A percentile compares a stretch with the other conserved stretches of the same genome.
Evolutionary conservation across 495 filamentous ascomycete genomes (phyloP).

Genomic region (Hypoxylon perforatum): DNA sequence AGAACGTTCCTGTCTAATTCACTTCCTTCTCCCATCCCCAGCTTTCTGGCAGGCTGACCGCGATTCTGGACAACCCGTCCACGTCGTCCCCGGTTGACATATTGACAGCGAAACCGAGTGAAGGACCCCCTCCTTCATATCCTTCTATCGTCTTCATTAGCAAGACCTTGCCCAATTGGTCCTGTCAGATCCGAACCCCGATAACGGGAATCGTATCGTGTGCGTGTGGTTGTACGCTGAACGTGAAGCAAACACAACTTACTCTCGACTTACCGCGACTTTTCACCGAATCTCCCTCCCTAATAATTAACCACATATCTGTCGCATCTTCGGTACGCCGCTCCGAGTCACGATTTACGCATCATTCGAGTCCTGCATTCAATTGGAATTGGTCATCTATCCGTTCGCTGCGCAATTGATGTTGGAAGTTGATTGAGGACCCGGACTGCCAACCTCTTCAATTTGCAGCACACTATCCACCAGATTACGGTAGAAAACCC

Average conservation of each 20-base stretch:
- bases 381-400: slow-evolving; percentile 15
- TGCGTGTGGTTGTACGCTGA: slow-evolving; percentile 3
- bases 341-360: slow-evolving; percentile 23
- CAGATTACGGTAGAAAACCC: slow-evolving; percentile 17
- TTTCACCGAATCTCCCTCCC: slow-evolving; percentile 34
- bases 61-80: too few relatives aligned
- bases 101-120: too few relatives aligned
- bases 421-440: background rate
- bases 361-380: slow-evolving; percentile 24
- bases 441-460: background rate
- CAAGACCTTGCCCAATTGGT: slow-evolving; percentile 38
- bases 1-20: slow-evolving; percentile 10
- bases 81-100: too few relatives aligned
- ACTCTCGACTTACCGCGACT: slow-evolving; percentile 67
- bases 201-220: slow-evolving; percentile 20
- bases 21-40: slow-evolving; percentile 11
- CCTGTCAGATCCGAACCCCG: slow-evolving; percentile 21
- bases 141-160: background rate
- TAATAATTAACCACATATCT: background rate
- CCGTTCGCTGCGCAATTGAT: slow-evolving; percentile 6
- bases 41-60: too few relatives aligned
- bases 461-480: slow-evolving; percentile 25
- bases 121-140: too few relatives aligned
- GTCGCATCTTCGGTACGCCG: slow-evolving; percentile 29
- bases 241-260: slow-evolving; percentile 22